phyloP scores from a whole-genome alignment of 2,329 filamentous ascomycete species.

The Colletotrichum sp. region DNA sequence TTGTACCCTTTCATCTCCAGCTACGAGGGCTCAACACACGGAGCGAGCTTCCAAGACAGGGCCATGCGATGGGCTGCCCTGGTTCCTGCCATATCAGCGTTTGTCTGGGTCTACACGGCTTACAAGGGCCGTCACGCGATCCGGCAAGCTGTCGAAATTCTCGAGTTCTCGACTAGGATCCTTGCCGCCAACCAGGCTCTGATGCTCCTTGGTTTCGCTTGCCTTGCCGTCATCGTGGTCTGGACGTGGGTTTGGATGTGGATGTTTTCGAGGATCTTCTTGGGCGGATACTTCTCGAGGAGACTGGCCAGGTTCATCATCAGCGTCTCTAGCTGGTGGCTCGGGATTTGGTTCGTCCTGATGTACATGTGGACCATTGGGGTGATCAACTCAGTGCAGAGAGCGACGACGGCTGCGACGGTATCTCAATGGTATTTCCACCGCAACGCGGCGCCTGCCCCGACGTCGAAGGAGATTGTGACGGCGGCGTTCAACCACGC shows the following conservation, averaged over 20 bases:
- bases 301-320: conserved; percentile 74
- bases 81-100: conserved; percentile 74
- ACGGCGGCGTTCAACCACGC: conserved; percentile 83
- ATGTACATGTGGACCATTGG: conserved; percentile 96
- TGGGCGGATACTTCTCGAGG: conserved; percentile 83
- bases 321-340: conserved; percentile 89
- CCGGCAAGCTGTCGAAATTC: conserved; percentile 81
- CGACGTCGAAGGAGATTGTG: conserved; percentile 82
- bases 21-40: conserved; percentile 77
- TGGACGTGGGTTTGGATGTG: conserved; percentile 97
- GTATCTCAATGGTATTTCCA: conserved; percentile 99
- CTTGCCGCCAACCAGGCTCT: conserved; percentile 84
- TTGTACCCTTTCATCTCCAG: conserved; percentile 91
- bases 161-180: conserved; percentile 92
- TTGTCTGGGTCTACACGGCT: conserved; percentile 84
- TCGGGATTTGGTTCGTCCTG: conserved; percentile 89
- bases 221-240: conserved; percentile 74
- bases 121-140: conserved; percentile 81
- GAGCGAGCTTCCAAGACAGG: conserved; percentile 81
- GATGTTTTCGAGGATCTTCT: conserved; percentile 95
- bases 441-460: conserved; percentile 78
- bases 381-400: conserved; percentile 86
- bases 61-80: conserved; percentile 88
- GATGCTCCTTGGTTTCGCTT: conserved; percentile 80
- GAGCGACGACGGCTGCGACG: conserved; percentile 89